A percentile compares a stretch with the other conserved stretches of the same genome.
Conservation (phyloP, 495 filamentous ascomycete species). For the Neurospora sp. region DNA sequence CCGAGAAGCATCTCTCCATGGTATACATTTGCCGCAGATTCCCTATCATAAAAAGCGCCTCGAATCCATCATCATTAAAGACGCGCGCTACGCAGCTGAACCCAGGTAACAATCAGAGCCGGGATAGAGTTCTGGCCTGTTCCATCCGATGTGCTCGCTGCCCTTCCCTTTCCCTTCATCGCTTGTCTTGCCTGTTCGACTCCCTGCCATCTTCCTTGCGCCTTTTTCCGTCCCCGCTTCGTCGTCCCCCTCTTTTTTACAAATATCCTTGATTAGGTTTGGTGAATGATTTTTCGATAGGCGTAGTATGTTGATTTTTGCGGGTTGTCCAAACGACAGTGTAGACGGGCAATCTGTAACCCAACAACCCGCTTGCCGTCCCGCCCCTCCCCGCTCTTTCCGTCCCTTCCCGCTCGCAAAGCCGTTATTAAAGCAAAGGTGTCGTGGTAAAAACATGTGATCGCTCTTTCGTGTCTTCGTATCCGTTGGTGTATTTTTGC, state of each 20-base stretch:
- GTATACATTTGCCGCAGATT: neutral
- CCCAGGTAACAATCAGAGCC: neutral
- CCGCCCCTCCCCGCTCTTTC: neutral
- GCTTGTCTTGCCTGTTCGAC: neutral
- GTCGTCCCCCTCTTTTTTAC: neutral
- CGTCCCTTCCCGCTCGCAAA: neutral
- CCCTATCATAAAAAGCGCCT: neutral
- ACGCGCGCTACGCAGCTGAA: neutral
- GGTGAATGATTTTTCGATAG: neutral
- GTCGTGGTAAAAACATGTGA: neutral
- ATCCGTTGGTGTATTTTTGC: neutral
- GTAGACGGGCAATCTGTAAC: neutral
- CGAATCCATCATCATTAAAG: neutral
- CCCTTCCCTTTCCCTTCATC: neutral
- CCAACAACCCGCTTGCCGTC: neutral
- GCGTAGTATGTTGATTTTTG: neutral
- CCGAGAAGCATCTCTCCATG: neutral
- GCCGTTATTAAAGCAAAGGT: neutral
- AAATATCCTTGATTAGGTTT: neutral
- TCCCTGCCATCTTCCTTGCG: neutral
- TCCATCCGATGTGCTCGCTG: neutral
- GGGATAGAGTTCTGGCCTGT: neutral
- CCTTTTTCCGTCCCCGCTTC: neutral
- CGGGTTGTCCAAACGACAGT: neutral
- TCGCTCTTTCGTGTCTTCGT: neutral